Base-by-base conservation (phyloP, 768 basidiomycete species). In the Boletus subparvulus region DNA sequence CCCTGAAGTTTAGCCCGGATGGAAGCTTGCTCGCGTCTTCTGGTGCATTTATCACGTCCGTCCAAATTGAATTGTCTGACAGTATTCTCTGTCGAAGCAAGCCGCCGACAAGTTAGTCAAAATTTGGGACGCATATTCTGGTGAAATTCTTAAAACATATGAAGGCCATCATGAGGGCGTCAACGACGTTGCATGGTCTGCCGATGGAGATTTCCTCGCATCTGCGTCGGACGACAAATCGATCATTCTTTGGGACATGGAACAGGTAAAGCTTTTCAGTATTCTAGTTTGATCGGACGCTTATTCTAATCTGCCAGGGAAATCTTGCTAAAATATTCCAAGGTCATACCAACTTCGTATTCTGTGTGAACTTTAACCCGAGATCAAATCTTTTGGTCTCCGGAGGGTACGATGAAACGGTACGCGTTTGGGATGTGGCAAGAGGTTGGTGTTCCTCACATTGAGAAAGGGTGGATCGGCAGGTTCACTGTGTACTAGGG, bases 381-480 rank as follows among this genome's bases (percentile, higher is more conserved):
- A 83, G 86, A 67, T 90, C 91, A 0, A 95, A 94, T 70, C 75
- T 99, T 35, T 77, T 98, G 51, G 97, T 91, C 16, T 95, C 92
- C 21, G 97, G 97, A 32, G 90, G 91, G 1, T 95, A 90, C 66
- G 97, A 99, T 65, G 97, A 99, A 77, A 94, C 90, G 16, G 91
- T 98, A 17, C 83, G 92, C 47, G 81, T 98, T n/a, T 98, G 96
- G 96, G 95, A 99, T 70, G 87, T 96, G 28, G 86, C 90, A 26
- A 79, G 87, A 82, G 94, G 94, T 93, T 59, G 17, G 60, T 51
- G 42, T 40, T 44, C 30, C 14, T 40, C 21, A 17, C 33, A 32
- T 46, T 37, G 6, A 50, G 30, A 36, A 19, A 30, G 33, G 9
- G n/a, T 48, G 17, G 47, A 43, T 52, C 21, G 40, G 47, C 42